Base-by-base conservation (phyloP, 2,329 filamentous ascomycete genomes). In the Zasmidium citrigriseum region DNA sequence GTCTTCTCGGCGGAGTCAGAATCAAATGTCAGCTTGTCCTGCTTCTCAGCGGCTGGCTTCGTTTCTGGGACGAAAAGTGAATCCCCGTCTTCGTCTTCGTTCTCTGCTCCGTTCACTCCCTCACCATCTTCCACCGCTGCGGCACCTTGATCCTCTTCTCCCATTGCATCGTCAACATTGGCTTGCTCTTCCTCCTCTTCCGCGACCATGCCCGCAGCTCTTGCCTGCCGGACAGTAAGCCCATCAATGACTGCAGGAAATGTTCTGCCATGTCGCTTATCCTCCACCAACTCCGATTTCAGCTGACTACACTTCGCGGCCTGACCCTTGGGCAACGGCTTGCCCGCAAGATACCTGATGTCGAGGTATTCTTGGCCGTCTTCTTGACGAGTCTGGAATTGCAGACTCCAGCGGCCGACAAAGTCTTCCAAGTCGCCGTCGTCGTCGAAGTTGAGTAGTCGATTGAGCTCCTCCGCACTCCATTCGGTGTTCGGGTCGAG, bases 161-260 rank as follows among this genome's bases (percentile, higher is more conserved):
- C 64, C 22, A 69, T 72, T 20, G 69, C 68, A 24, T 76, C 70
- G 27, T 47, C 61, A 22, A 60, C 44, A 4, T 54, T n/a, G 44
- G 23, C 38, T 20, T 60, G 53, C 66, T 60, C 58, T 22, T 79
- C 66, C 16, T 73, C 69, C 22, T 69, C 70, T 9, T 73, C 72
- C n/a, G 80, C 77, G 45, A 86, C 72, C 73, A 84, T 76, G 9
- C 80, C 80, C 46, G 77, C 70, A 16, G 69, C 73, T 45, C 75
- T 76, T 18, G 85, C 83, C 64, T 82, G 76, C 46, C 74, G 73
- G 47, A 86, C 78, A 46, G 73, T 80, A 68, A 85, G 73, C 14
- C 84, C 84, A 65, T 82, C 78, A 54, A 87, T 81, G 24, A 88
- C 72, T 9, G 84, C 81, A 21, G 80, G 79, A n/a, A 85, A 70